Evolutionary conservation across 495 filamentous ascomycete species (phyloP).

Genomic region (Neurospora sp.): DNA sequence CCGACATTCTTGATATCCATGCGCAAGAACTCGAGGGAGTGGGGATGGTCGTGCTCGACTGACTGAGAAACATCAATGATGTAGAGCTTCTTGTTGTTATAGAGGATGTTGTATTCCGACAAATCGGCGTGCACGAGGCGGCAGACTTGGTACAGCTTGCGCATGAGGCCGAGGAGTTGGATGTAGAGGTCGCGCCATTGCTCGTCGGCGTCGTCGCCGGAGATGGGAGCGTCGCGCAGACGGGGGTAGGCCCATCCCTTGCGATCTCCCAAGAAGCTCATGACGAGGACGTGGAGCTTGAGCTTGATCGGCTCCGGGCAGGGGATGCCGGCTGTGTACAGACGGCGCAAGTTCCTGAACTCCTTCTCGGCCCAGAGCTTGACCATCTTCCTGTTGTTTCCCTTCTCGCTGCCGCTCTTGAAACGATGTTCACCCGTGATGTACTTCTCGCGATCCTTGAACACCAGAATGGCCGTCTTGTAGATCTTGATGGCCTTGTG

Average conservation of each 20-base stretch:
- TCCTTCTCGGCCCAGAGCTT: conserved; percentile 98
- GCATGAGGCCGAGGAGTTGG: conserved; percentile 80
- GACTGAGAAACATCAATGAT: conserved; percentile 97
- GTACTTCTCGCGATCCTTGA: conserved; percentile 95
- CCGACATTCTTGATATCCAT: conserved; percentile 97
- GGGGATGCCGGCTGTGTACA: conserved; percentile 73
- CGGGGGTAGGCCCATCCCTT: conserved; percentile 80
- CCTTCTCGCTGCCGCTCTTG: conserved; percentile 74
- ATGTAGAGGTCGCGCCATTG: conserved; percentile 72
- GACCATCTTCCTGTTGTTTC: conserved; percentile 88
- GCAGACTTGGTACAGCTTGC: conserved; percentile 82
- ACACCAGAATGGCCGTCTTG: conserved; percentile 91
- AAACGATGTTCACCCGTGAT: conserved; percentile 81
- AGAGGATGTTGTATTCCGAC: conserved; percentile 94
- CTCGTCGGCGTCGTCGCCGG: conserved; percentile 50
- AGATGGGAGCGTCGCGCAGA: conserved; percentile 44
- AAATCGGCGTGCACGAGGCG: conserved; percentile 89
- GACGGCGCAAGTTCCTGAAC: conserved; percentile 81
- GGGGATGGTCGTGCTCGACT: conserved; percentile 92
- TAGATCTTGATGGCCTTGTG: conserved; percentile 90
- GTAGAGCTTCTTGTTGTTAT: conserved; percentile 72
- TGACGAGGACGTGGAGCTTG: conserved; percentile 81
- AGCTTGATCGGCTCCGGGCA: conserved; percentile 84
- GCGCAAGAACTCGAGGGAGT: conserved; percentile 80
- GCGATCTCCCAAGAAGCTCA: conserved; percentile 83